Base-by-base conservation (phyloP, 78 protist genomes). In the Parvularia atlantis region DNA sequence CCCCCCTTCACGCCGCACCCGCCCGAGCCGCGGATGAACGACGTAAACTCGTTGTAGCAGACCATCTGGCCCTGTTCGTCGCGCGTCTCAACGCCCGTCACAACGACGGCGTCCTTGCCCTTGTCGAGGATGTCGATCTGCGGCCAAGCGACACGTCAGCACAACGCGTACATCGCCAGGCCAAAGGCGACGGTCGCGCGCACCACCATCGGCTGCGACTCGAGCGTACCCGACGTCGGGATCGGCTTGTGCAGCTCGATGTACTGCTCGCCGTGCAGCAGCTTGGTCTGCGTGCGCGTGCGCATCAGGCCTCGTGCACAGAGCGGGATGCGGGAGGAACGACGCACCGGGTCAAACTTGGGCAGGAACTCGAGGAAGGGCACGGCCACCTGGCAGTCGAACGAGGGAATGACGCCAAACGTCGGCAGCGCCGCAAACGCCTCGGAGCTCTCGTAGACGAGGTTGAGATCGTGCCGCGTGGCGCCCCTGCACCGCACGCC, bases 191-290 rank as follows among this genome's bases (percentile, higher is more conserved):
- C 19, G 9, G 9, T 4, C 19, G 46, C 46, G 19, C 4, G 9
- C 4, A 41, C 19, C 9, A 41, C 46, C 46, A 10, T 41, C 19
- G 46, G 19, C 46, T 41, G 46, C n/a, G 7, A 14, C 28, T 1
- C 17, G 22, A 74, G 39, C 14, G n/a, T 19, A 2, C 78, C 79
- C 28, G 2, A 1, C 19, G 50, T 30, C 4, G 83, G 83, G 37
- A 78, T 4, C 10, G 83, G 73, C 14, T n/a, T 1, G 40, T 35
- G n/a, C 30, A 78, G 1, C 59, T 68, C 76, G 20, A 72, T 7
- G 56, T 36, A 48, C 70, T 69, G 74, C 69, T 78, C 83, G 33
- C 83, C 83, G 69, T 78, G 74, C 30, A 78, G 57, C 36, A 70
- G 67, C 67, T 24, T 20, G 17, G 41, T 26, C 48, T 13, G 20